A percentile compares a stretch with the other conserved stretches of the same genome.
phyloP scores from a whole-genome alignment of 2,329 filamentous ascomycete species.

The Exophiala calicioides region DNA sequence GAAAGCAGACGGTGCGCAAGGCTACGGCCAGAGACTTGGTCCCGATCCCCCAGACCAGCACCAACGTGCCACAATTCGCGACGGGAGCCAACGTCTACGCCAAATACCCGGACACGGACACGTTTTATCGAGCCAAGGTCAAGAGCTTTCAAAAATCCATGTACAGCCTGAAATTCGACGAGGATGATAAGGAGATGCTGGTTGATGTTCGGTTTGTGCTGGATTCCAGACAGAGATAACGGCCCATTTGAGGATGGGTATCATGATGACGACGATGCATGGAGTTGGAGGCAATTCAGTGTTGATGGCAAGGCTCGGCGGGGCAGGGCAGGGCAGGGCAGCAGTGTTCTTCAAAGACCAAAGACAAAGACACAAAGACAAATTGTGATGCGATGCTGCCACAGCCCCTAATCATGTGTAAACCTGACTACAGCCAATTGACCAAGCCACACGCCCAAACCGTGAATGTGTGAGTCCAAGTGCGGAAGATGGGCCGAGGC shows the following conservation, averaged over 20 bases:
- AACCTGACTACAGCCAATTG: no score
- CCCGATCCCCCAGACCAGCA: slow-evolving; percentile 64
- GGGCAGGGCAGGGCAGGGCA: no score
- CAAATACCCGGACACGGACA: slow-evolving; percentile 79
- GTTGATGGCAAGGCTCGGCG: background rate
- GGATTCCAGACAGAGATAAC: slow-evolving; percentile 60
- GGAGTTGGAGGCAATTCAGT: slow-evolving; percentile 10
- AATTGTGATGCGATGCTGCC: no score
- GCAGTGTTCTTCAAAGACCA: no score
- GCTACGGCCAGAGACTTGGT: slow-evolving; percentile 76
- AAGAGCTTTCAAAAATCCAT: slow-evolving; percentile 59
- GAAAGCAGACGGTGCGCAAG: slow-evolving; percentile 47
- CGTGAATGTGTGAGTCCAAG: no score
- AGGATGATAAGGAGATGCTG: slow-evolving; percentile 71
- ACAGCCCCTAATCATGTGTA: no score
- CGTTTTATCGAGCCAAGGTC: slow-evolving; percentile 81
- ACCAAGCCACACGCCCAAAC: slow-evolving; percentile 14
- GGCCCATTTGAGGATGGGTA: slow-evolving; percentile 26
- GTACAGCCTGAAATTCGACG: slow-evolving; percentile 69
- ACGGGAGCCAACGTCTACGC: slow-evolving; percentile 73
- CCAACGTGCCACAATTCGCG: slow-evolving; percentile 62
- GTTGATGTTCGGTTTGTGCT: slow-evolving; percentile 76
- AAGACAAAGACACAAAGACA: no score
- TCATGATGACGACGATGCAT: slow-evolving; percentile 3
- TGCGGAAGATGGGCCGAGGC: slow-evolving; percentile 23